Evolutionary conservation across 257 asterid genomes (phyloP), one percentile per base, ranked within the genome.

Genomic region (Primulina eburnea): DNA sequence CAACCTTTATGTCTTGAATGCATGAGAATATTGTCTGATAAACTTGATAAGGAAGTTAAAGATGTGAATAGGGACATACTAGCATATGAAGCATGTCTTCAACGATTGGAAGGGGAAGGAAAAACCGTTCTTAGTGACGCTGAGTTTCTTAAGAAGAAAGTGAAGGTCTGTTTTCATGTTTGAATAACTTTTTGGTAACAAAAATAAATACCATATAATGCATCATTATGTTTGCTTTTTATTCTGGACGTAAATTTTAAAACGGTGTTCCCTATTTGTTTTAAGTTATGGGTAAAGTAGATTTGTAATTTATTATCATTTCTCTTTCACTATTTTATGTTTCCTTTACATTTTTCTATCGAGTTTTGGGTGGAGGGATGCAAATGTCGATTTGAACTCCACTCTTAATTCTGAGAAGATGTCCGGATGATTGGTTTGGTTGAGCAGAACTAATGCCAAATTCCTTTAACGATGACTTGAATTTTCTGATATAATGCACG

Each of bases 1-100:
- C 97, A 91, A 72, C 99, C 99, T 57, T 63, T 94, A 40, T 94
- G 99, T 77, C 92, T 94, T 64, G 97, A 94, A 82, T 94, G 99
- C 89, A 94, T 94, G 99, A 76, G 93, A 12, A 81, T 94, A 59
- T 76, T 94, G 78, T 90, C 97, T 37, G 97, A 88, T 85, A 94
- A 94, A 77, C 96, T 94, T 76, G 99, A 94, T 71, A 94, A 89
- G 84, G 97, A 94, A 88, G 94, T 91, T 71, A 97, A 94, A 81
- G 96, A 94, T 82, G 97, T 88, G 78, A 80, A 82, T 73, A 78
- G 82, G 78, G 99, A 94, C 83, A 81, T 89, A 64, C 75, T 85
- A 73, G 96, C 96, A 26, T 94, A 94, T 62, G 93, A 94, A 80
- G 91, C 88, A 30, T 94, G 99, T 77, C 92, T 94, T 74, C 92